Percentiles rank a stretch among this genome's conserved stretches.
Evolutionary conservation across 768 basidiomycete species (phyloP).

Genomic region (Boletus vermiculosoides): DNA sequence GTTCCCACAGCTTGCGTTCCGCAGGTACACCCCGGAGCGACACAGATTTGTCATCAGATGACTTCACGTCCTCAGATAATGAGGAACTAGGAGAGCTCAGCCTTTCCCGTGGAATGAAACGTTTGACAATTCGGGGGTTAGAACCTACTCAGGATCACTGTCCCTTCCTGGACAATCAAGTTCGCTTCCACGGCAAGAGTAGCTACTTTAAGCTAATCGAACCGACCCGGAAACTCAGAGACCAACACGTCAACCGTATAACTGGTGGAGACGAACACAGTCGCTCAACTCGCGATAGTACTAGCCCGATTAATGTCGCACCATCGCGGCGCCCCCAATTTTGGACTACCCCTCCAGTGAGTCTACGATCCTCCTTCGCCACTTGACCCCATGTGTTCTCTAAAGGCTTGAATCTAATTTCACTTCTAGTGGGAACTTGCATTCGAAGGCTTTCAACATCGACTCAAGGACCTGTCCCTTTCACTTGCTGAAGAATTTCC

Average conservation of each 20-base stretch:
- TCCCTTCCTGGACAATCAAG: slow-evolving; percentile 38
- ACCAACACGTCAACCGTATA: slow-evolving; percentile 46
- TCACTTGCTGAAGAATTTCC: slow-evolving; percentile 53
- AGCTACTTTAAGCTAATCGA: slow-evolving; percentile 56
- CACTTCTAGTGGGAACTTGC: slow-evolving; percentile 54
- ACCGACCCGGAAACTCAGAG: slow-evolving; percentile 50
- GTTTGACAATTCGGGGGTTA: slow-evolving; percentile 37
- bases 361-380: slow-evolving; percentile 19
- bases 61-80: slow-evolving; percentile 33
- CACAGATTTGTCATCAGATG: slow-evolving; percentile 29
- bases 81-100: slow-evolving; percentile 41
- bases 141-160: slow-evolving; percentile 36
- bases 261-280: slow-evolving; percentile 17
- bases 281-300: slow-evolving; percentile 17
- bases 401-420: neutral
- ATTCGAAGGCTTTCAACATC: slow-evolving; percentile 46
- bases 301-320: slow-evolving; percentile 22
- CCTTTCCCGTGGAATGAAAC: slow-evolving; percentile 38
- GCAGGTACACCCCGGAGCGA: slow-evolving; percentile 27
- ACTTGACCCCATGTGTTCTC: neutral
- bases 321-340: slow-evolving; percentile 44
- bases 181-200: slow-evolving; percentile 63
- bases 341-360: slow-evolving; percentile 58
- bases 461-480: slow-evolving; percentile 27
- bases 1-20: slow-evolving; percentile 13